Percentiles rank a stretch among this genome's conserved stretches.
Evolutionary conservation across 2,329 filamentous ascomycete species (phyloP).

Genomic region (Sclerotinia minor): DNA sequence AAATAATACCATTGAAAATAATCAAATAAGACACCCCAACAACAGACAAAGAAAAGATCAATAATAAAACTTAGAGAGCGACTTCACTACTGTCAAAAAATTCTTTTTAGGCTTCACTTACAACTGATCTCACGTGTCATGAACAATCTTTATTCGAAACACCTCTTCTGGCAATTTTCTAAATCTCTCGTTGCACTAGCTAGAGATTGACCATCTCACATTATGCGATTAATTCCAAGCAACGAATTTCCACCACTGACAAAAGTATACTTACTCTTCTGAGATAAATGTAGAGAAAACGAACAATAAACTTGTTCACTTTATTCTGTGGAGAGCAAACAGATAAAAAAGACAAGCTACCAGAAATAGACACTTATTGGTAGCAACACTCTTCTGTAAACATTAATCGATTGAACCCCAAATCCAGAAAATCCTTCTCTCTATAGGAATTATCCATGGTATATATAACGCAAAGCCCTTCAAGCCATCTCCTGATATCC

Average conservation of each 20-base stretch:
- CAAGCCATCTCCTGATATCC: slow-evolving; percentile 22
- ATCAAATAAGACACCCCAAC: not conserved
- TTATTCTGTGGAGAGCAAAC: not conserved
- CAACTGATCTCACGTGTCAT: not conserved
- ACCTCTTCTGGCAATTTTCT: not conserved
- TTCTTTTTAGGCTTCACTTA: not conserved
- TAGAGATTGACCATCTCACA: not conserved
- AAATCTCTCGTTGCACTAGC: not conserved
- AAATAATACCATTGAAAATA: too few species aligned
- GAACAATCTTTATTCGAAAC: not conserved
- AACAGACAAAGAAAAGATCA: not conserved
- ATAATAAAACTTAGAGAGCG: not conserved
- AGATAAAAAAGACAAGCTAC: not conserved
- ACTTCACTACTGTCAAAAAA: too few species aligned
- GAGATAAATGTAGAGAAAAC: not conserved
- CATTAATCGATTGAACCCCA: slow-evolving; percentile 18
- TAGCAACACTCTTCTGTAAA: not conserved
- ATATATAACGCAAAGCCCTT: slow-evolving; percentile 34
- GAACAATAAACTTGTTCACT: not conserved
- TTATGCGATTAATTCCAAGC: not conserved
- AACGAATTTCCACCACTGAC: not conserved
- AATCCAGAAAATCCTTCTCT: slow-evolving; percentile 16
- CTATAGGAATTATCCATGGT: slow-evolving; percentile 35
- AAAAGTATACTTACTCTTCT: not conserved
- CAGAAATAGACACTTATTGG: not conserved